Evolutionary conservation across 2,329 filamentous ascomycete species (phyloP).

Genomic region (Coniochaeta sp.): DNA sequence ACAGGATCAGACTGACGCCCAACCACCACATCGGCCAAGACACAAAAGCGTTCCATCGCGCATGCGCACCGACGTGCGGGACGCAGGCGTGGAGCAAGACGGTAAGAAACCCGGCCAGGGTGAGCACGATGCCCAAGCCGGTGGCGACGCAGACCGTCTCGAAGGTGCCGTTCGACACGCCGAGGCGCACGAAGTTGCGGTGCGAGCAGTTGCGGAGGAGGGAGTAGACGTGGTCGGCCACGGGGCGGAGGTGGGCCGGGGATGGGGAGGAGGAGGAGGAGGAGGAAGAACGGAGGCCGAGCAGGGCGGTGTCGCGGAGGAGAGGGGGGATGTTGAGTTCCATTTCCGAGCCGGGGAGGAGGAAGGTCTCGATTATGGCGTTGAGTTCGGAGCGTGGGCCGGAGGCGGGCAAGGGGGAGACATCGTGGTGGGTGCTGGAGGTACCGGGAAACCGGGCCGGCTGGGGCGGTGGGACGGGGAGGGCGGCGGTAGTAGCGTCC

Average conservation of each 20-base stretch:
- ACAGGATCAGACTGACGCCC: constrained; percentile 33
- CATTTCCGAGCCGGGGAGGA: constrained; percentile 32
- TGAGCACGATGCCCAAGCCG: constrained; percentile 32
- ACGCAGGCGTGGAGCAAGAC: constrained; percentile 32
- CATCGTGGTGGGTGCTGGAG: neutral
- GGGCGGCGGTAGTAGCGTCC: constrained; percentile 9
- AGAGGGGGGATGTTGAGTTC: constrained; percentile 39
- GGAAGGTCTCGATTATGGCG: constrained; percentile 32
- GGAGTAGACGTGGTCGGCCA: constrained; percentile 38
- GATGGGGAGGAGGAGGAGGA: too few relatives aligned
- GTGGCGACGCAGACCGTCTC: constrained; percentile 41
- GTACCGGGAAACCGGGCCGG: neutral
- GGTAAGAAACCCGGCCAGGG: constrained; percentile 29
- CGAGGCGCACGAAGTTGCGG: constrained; percentile 44
- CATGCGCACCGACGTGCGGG: constrained; percentile 28
- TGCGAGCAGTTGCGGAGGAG: constrained; percentile 41
- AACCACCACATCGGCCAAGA: constrained; percentile 39
- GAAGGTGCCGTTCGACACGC: constrained; percentile 44
- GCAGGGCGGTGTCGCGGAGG: constrained; percentile 31
- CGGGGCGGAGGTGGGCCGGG: constrained; percentile 30
- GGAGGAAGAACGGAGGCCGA: constrained; percentile 24
- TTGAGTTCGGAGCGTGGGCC: constrained; percentile 25
- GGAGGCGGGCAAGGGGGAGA: constrained; percentile 10
- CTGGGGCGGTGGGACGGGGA: too few relatives aligned
- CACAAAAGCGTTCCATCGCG: constrained; percentile 32